phyloP scores from a whole-genome alignment of 129 eudicot species.

The Heracleum sosnowskyi region DNA sequence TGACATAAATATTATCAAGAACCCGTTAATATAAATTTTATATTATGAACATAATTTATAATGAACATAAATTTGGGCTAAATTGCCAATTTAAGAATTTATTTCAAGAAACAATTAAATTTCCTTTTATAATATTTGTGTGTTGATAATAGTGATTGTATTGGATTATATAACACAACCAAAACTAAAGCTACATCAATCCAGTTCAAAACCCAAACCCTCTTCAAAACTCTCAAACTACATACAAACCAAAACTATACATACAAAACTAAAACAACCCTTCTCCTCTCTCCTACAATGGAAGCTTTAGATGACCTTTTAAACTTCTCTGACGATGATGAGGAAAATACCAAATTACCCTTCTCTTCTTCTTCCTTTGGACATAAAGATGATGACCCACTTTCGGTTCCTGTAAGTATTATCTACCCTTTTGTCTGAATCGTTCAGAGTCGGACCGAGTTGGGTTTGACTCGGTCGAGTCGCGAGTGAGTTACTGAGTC shows the following conservation, averaged over 20 bases:
- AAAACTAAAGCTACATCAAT: background rate
- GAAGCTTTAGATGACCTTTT: slow-evolving; percentile 65
- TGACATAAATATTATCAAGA: no score
- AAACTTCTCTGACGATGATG: slow-evolving; percentile 60
- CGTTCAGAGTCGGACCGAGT: slow-evolving; percentile 14
- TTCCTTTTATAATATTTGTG: no score
- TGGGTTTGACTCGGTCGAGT: slow-evolving; percentile 23
- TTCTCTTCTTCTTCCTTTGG: slow-evolving; percentile 20
- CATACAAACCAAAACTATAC: background rate
- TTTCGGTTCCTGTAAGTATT: slow-evolving; percentile 51
- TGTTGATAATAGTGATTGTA: background rate
- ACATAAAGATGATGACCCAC: slow-evolving; percentile 16
- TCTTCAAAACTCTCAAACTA: background rate
- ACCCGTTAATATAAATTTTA: no score
- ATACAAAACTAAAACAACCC: background rate
- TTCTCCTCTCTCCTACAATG: slow-evolving; percentile 24
- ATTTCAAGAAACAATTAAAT: no score
- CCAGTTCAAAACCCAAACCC: background rate
- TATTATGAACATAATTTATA: no score
- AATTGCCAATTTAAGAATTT: no score
- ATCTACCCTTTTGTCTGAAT: background rate
- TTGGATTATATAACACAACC: background rate
- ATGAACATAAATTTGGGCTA: no score
- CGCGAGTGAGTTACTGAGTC: background rate
- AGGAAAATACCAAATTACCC: slow-evolving; percentile 21